phyloP scores from a whole-genome alignment of 169 alveolate genomes.

The Plasmodium gonderi region DNA sequence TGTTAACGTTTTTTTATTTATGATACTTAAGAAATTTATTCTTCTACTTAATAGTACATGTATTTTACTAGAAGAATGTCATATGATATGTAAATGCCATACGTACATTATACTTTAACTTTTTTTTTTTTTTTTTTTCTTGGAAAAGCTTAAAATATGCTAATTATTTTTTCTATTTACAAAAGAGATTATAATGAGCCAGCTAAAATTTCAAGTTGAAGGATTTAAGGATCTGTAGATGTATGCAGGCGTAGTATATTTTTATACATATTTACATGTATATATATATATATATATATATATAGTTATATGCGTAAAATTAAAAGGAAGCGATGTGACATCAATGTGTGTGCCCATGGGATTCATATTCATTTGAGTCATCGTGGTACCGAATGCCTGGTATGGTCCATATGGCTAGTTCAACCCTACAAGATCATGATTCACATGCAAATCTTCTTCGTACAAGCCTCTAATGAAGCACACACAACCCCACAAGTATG shows the following conservation, averaged over 20 bases:
- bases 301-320: neutral
- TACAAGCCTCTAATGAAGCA: neutral
- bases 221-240: neutral
- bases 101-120: constrained; percentile 1
- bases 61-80: neutral
- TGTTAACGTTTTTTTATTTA: neutral
- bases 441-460: no score
- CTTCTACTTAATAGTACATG: neutral
- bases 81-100: neutral
- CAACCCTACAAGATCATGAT: neutral
- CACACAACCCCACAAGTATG: neutral
- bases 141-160: neutral
- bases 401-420: neutral
- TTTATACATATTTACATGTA: neutral
- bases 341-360: neutral
- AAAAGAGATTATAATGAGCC: neutral
- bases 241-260: neutral
- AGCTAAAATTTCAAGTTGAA: neutral
- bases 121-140: neutral
- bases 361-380: neutral
- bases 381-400: neutral
- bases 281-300: neutral
- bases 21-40: neutral
- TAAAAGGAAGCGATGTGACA: neutral
- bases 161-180: neutral